Percentiles rank a stretch among this genome's conserved stretches.
These are phyloP conservation scores for Crithidia mellificae DNA, from an alignment of 208 protist genomes.

Conservation along the genomic window DNA sequence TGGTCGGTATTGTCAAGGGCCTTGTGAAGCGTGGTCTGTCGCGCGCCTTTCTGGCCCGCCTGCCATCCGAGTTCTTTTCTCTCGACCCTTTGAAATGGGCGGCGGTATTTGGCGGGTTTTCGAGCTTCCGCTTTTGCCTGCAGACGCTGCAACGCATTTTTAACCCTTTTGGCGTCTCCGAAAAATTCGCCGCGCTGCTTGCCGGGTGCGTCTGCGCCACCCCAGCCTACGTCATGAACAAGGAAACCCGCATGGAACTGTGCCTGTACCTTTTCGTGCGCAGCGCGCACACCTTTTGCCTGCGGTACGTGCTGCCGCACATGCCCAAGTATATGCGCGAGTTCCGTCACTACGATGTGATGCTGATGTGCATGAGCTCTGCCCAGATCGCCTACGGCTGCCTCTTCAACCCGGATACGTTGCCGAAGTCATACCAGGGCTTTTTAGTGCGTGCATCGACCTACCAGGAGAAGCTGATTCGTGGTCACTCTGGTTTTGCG, in stretches of 20 bases:
- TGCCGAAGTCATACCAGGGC: slow-evolving; percentile 71
- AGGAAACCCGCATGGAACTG: slow-evolving; percentile 70
- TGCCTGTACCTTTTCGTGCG: slow-evolving; percentile 81
- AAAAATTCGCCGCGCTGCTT: slow-evolving; percentile 52
- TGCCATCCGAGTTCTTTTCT: slow-evolving; percentile 69
- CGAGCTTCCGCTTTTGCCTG: slow-evolving; percentile 67
- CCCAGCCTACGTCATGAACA: slow-evolving; percentile 77
- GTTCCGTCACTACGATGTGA: slow-evolving; percentile 83
- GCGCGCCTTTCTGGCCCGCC: slow-evolving; percentile 27
- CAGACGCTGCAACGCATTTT: slow-evolving; percentile 41
- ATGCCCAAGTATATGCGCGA: slow-evolving; percentile 48
- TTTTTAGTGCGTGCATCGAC: slow-evolving; percentile 71
- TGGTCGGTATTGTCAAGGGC: slow-evolving; percentile 70
- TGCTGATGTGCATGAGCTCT: slow-evolving; percentile 77
- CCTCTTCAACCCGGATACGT: slow-evolving; percentile 71
- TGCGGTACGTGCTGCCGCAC: slow-evolving; percentile 59
- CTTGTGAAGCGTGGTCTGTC: slow-evolving; percentile 55
- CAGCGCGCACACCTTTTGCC: slow-evolving; percentile 62
- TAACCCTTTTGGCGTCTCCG: slow-evolving; percentile 28
- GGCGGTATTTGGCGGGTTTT: slow-evolving; percentile 65
- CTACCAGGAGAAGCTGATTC: slow-evolving; percentile 64
- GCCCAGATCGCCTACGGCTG: slow-evolving; percentile 79
- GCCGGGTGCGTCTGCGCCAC: slow-evolving; percentile 67
- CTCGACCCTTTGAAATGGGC: slow-evolving; percentile 83
- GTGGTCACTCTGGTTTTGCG: slow-evolving; percentile 63